Evolutionary conservation across 768 basidiomycete genomes (phyloP).

Genomic region (Suillus placidus): DNA sequence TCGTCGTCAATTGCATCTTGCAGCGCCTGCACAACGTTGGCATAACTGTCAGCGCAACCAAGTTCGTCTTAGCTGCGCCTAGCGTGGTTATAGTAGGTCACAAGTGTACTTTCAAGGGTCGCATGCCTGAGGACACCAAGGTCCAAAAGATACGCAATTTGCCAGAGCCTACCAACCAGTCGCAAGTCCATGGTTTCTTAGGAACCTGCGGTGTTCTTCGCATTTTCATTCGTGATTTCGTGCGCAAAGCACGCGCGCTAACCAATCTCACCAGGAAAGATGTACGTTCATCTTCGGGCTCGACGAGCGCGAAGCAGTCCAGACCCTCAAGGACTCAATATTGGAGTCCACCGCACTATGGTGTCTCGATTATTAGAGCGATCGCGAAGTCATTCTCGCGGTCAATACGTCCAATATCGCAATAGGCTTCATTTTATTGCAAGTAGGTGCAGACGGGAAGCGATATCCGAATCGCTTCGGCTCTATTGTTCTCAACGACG

Average conservation of each 20-base stretch:
- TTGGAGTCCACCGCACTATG: not conserved
- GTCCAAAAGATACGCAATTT: too few species aligned
- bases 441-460: constrained; percentile 21
- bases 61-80: too few species aligned
- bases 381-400: constrained; percentile 17
- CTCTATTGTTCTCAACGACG: constrained; percentile 40
- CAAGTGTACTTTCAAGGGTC: too few species aligned
- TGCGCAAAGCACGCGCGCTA: constrained; percentile 23
- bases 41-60: too few species aligned
- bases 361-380: constrained; percentile 18
- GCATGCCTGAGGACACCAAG: too few species aligned
- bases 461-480: constrained; percentile 37
- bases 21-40: too few species aligned
- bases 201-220: constrained; percentile 29
- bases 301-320: constrained; percentile 14
- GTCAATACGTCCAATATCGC: constrained; percentile 35
- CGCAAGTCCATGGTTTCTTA: constrained; percentile 31
- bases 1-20: too few species aligned
- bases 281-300: constrained; percentile 24
- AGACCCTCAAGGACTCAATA: constrained; percentile 26
- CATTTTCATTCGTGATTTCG: constrained; percentile 36
- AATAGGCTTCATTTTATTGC: constrained; percentile 37
- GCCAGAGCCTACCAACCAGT: constrained; percentile 19
- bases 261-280: constrained; percentile 31
- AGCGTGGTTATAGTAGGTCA: too few species aligned